Conservation (phyloP, 352 stramenopile species). For the Peronosclerospora sorghi region DNA sequence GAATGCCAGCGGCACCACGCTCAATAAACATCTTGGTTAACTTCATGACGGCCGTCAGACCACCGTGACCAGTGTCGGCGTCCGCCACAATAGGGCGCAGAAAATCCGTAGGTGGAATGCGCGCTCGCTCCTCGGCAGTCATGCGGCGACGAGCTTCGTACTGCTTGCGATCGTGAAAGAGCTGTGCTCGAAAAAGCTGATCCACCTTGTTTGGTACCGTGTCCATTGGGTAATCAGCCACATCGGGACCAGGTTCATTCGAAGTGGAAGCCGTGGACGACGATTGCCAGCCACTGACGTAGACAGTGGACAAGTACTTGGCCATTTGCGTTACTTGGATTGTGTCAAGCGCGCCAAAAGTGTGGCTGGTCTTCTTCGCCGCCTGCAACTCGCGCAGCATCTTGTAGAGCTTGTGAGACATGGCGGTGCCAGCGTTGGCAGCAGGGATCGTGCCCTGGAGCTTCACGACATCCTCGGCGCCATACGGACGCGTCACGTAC, state of each 20-base stretch:
- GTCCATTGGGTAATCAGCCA: constrained; percentile 98
- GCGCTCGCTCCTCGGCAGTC: constrained; percentile 63
- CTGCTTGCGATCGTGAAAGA: constrained; percentile 96
- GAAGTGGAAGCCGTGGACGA: constrained; percentile 89
- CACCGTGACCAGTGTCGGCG: constrained; percentile 94
- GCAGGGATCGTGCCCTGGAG: constrained; percentile 65
- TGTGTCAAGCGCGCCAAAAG: constrained; percentile 85
- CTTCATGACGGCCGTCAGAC: constrained; percentile 96
- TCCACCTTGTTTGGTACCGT: constrained; percentile 97
- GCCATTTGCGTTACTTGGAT: constrained; percentile 94
- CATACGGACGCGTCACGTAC: constrained; percentile 71
- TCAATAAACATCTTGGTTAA: constrained; percentile 98
- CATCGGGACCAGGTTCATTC: constrained; percentile 94
- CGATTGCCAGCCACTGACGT: constrained; percentile 97
- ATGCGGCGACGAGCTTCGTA: constrained; percentile 87
- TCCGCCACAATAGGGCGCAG: constrained; percentile 95
- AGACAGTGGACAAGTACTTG: constrained; percentile 91
- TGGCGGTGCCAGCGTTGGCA: constrained; percentile 31
- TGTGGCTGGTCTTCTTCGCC: constrained; percentile 74
- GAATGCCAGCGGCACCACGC: constrained; percentile 92
- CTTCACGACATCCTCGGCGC: constrained; percentile 77
- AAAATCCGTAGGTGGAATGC: constrained; percentile 88
- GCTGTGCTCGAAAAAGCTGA: constrained; percentile 94
- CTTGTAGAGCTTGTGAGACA: constrained; percentile 82
- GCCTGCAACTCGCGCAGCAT: constrained; percentile 75